Percentiles rank a stretch among this genome's conserved stretches.
Conservation (phyloP, 768 basidiomycete genomes). For the Lanmaoa pseudosensibilis region DNA sequence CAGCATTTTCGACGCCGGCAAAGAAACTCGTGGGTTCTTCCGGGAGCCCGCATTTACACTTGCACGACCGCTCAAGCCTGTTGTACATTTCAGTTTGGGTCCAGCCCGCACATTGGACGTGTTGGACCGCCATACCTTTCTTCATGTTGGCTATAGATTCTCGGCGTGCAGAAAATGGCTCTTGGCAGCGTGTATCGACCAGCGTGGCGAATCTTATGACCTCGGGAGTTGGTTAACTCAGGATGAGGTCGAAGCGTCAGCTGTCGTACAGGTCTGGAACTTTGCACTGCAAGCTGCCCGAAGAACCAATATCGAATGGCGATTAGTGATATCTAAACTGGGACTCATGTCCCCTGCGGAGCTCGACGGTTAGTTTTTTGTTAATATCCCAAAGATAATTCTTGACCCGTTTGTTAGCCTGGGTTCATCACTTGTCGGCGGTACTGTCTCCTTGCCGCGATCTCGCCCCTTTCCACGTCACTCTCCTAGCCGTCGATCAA, state of each 20-base stretch:
- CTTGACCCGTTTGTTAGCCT: slow-evolving; percentile 48
- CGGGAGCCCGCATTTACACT: slow-evolving; percentile 67
- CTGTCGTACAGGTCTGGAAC: slow-evolving; percentile 66
- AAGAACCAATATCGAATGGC: slow-evolving; percentile 77
- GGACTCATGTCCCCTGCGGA: slow-evolving; percentile 61
- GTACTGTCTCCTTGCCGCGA: slow-evolving; percentile 39
- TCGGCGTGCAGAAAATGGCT: slow-evolving; percentile 76
- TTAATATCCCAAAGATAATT: slow-evolving; percentile 1
- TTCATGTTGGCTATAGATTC: slow-evolving; percentile 75
- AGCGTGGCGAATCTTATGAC: slow-evolving; percentile 75
- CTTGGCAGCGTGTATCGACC: slow-evolving; percentile 70
- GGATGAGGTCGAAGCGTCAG: slow-evolving; percentile 44
- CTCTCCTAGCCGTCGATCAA: slow-evolving; percentile 58
- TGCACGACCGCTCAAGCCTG: slow-evolving; percentile 42
- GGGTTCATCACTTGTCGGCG: slow-evolving; percentile 54
- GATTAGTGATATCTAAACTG: slow-evolving; percentile 67
- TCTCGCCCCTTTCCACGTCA: slow-evolving; percentile 57
- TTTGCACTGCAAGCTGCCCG: slow-evolving; percentile 63
- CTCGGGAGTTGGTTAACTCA: slow-evolving; percentile 66
- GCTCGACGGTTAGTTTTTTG: slow-evolving; percentile 55
- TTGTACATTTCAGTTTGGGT: slow-evolving; percentile 41
- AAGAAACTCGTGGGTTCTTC: slow-evolving; percentile 49
- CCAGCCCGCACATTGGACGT: slow-evolving; percentile 48
- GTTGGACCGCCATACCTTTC: slow-evolving; percentile 55
- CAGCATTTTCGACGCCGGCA: slow-evolving; percentile 41